Conservation (phyloP, 129 eudicot genomes). For the Sambucus nigra region DNA sequence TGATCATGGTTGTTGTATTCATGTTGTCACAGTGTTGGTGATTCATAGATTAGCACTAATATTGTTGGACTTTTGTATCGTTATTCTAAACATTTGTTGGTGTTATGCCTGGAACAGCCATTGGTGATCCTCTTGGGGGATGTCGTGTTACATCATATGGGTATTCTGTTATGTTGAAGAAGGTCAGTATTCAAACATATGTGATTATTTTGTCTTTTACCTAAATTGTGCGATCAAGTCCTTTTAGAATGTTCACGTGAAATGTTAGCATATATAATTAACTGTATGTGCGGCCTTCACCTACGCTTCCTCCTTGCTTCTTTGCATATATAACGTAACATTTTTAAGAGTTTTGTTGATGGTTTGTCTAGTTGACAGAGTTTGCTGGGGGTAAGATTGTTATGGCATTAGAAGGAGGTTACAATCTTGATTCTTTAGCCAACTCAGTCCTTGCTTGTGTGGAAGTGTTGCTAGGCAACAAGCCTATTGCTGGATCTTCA, state of each 20-base stretch:
- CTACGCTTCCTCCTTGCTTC: not conserved
- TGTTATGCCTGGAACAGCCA: conserved; percentile 45
- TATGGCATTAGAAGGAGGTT: conserved; percentile 93
- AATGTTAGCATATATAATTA: not conserved
- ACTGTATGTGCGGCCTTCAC: not conserved
- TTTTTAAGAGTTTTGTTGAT: not conserved
- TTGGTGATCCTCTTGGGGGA: conserved; percentile 92
- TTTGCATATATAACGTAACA: not conserved
- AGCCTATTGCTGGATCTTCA: conserved; percentile 29
- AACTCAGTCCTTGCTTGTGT: conserved; percentile 75
- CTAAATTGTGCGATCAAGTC: not conserved
- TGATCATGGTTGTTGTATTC: too few species aligned
- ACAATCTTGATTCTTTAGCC: conserved; percentile 71
- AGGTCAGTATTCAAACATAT: conserved; percentile 31
- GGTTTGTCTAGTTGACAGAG: conserved; percentile 58
- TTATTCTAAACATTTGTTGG: conserved; percentile 1
- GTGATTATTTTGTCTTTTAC: not conserved
- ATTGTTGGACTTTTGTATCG: not conserved
- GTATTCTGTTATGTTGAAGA: conserved; percentile 63
- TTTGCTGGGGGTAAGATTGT: conserved; percentile 75
- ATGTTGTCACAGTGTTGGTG: not conserved
- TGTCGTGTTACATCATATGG: conserved; percentile 80
- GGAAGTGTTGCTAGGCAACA: conserved; percentile 51
- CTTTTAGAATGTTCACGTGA: not conserved
- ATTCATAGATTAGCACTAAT: conserved; percentile 4